A percentile compares a stretch with the other conserved stretches of the same genome.
These are phyloP conservation scores for Cadophora malorum DNA, from an alignment of 2,329 filamentous ascomycete species.

Conservation along the genomic window DNA sequence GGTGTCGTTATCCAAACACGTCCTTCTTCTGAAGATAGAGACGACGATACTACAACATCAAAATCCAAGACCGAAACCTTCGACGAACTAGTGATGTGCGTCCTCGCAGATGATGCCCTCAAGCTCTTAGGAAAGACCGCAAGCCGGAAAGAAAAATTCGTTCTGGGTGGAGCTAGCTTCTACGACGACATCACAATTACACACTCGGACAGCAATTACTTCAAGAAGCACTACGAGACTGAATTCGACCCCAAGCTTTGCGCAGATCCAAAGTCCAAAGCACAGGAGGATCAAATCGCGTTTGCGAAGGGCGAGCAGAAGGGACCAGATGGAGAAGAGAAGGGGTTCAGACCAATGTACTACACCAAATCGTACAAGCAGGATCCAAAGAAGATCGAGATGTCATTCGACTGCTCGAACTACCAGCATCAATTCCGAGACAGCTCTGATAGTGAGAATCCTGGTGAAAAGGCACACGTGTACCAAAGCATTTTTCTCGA, in stretches of 20 bases:
- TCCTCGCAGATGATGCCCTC: slow-evolving; percentile 68
- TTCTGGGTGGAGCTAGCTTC: slow-evolving; percentile 74
- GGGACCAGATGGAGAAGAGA: slow-evolving; percentile 58
- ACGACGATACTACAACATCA: slow-evolving; percentile 47
- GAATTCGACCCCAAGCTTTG: slow-evolving; percentile 59
- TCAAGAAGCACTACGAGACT: slow-evolving; percentile 72
- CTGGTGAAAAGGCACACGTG: slow-evolving; percentile 59
- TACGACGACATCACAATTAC: slow-evolving; percentile 75
- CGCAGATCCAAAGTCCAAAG: slow-evolving; percentile 52
- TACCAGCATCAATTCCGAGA: slow-evolving; percentile 74
- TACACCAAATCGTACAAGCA: slow-evolving; percentile 65
- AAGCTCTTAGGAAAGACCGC: slow-evolving; percentile 63
- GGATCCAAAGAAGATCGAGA: slow-evolving; percentile 65
- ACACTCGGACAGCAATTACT: slow-evolving; percentile 69
- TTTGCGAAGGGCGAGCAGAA: slow-evolving; percentile 54
- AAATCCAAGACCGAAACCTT: slow-evolving; percentile 58
- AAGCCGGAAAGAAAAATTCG: slow-evolving; percentile 65
- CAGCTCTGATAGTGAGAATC: slow-evolving; percentile 38
- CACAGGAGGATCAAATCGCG: slow-evolving; percentile 49
- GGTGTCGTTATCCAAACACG: slow-evolving; percentile 58
- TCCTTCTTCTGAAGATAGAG: slow-evolving; percentile 58
- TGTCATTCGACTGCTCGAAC: slow-evolving; percentile 78
- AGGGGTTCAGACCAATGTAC: slow-evolving; percentile 68
- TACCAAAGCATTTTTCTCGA: slow-evolving; percentile 75
- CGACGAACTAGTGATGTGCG: slow-evolving; percentile 71